Evolutionary conservation across 2,329 filamentous ascomycete species (phyloP), one percentile per base, ranked within the genome.

Genomic region (Berkeleyomyces rouxiae): DNA sequence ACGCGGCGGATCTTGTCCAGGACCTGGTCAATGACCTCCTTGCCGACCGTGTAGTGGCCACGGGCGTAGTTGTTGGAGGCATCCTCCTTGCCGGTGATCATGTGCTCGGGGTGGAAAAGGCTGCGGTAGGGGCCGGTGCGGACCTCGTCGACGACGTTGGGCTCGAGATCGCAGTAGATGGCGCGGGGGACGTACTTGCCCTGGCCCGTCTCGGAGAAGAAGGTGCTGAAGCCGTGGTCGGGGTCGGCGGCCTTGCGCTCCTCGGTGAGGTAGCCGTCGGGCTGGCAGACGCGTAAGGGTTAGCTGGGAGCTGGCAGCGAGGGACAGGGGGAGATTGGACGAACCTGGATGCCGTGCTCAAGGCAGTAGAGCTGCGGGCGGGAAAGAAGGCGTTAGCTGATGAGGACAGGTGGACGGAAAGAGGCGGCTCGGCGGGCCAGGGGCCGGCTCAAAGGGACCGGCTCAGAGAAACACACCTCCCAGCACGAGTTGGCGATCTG

Each of bases 401-500:
- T 33, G 10, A 44, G 40, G 42, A 40, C 3, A 13, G 4, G 16
- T 33, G n/a, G 55, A 31, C 6, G 7, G 33, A 23, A 37, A 13
- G 31, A 13, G 7, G 33, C 33, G 39, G 7, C 16, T 43, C 7
- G 13, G 5, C 31, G 37, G 51, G 31, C 9, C 7, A 37, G 33
- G 31, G 7, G 51, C 37, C n/a, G 46, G n/a, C 42, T n/a, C n/a
- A n/a, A n/a, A n/a, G n/a, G 42, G n/a, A 55, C 39, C 59, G 16
- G 39, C 37, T 10, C 23, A 40, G 23, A 57, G 9, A 42, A 7
- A 81, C 89, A 81, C 81, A 99, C 93, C 90, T 99, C 93, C 93
- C 93, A 99, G 86, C 93, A 97, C 72, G 93, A 93, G 83, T 99
- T 99, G 80, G 92, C 93, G 75, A 99, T 99, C 78, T 99, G 93